Base-by-base conservation (phyloP, 495 filamentous ascomycete species). In the Penicillium alfredii region DNA sequence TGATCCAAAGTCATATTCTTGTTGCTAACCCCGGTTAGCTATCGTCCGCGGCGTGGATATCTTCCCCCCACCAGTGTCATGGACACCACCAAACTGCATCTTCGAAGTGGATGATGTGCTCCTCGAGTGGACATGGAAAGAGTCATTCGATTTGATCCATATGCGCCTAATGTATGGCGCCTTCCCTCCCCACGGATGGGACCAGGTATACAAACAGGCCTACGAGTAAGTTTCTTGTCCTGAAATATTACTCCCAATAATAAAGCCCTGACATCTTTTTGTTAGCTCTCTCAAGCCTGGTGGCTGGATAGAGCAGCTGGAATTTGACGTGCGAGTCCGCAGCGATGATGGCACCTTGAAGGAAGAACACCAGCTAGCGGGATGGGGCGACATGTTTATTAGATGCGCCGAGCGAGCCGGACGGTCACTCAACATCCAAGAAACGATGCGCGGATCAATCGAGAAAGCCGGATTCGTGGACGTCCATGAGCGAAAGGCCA, bases 281-380 rank as follows among this genome's bases (percentile, higher is more conserved):
- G 8, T 22, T 17, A 47, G 29, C 7, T 40, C 42, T 38, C 45
- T 49, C 15, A 55, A 55, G 37, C 72, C 72, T 1, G 71, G 72
- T 35, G 73, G 64, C 22, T 75, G 65, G 49, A 49, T 74, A 21
- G 73, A 77, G 37, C 45, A 71, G 30, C 65, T 72, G 41, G 72
- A 77, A 28, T 49, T 72, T n/a, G 40, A 50, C 33, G 54, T 56
- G 36, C 34, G 40, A 35, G 55, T 64, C 13, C 30, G 33, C 4
- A 62, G 53, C 38, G 65, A 71, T 45, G 71, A 73, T 53, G 49
- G 54, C 24, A 58, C 53, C 24, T 35, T 61, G 12, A 36, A 34
- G 17, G 49, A 51, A 14, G 45, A 44, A 26, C 57, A 56, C 35
- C 16, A 33, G 6, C 23, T 69, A 9, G 33, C 25, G 0, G 21